Evolutionary conservation across 306 rosid species (phyloP), one percentile per base, ranked within the genome.

Genomic region (Prunus armeniaca): DNA sequence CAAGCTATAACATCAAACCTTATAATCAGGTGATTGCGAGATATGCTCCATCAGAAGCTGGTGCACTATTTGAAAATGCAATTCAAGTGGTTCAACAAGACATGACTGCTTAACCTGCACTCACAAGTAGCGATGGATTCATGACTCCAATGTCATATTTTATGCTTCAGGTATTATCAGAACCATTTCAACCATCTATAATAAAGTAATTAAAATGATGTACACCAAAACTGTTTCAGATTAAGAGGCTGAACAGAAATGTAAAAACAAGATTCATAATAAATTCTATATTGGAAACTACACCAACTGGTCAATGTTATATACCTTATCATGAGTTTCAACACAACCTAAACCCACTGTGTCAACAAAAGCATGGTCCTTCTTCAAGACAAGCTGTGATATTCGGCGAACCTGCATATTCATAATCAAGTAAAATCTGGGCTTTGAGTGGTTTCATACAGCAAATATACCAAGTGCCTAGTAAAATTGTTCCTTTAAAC

Each of bases 301-400:
- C 49, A 12, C 15, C 25, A 56, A 58, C 67, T 68, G 55, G 78
- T 78, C 51, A 28, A 19, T 58, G 52, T 68, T 79, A 76, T 78
- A 74, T 87, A 89, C 97, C 96, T 90, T 81, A 72, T 80, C 72
- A 57, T 91, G 95, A 85, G 97, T 95, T 82, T 95, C 96, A 62
- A 89, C 91, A 67, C 79, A 84, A 60, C 93, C 96, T 51, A 89
- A 82, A 71, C 97, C 98, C 78, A 92, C 90, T n/a, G 97, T 92
- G 80, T 95, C 97, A 81, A 95, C 75, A 79, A 81, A 92, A 62
- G 74, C 69, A 78, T 95, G 98, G 70, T 95, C 98, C 80, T 93
- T 90, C 73, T 89, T 89, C 89, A 95, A 85, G 82, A 92, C 92
- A 85, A 95, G 93, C 84, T 95, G 98, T 74, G 98, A 92, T 81